Percentiles rank a stretch among this genome's conserved stretches.
Evolutionary conservation across 1,139 yeast genomes (phyloP).

Genomic region (Taphrina sp.): DNA sequence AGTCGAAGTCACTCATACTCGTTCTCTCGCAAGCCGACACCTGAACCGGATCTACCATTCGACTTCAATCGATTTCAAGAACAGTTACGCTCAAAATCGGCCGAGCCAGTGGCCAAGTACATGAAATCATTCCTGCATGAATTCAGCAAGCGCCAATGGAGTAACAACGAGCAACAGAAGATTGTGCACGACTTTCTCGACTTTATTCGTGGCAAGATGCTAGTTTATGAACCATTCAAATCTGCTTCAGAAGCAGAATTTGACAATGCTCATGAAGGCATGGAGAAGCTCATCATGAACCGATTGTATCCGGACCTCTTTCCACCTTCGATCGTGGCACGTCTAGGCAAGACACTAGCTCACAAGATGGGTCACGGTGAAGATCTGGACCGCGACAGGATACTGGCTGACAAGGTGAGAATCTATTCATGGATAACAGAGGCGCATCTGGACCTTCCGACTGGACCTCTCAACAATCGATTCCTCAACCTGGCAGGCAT

Average conservation of each 20-base stretch:
- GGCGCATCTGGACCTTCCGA: conserved; percentile 66
- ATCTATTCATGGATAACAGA: conserved; percentile 75
- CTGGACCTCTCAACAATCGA: conserved; percentile 44
- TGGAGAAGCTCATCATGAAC: conserved; percentile 90
- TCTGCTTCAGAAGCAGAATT: conserved; percentile 60
- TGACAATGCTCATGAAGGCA: conserved; percentile 80
- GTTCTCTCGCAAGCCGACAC: conserved; percentile 34
- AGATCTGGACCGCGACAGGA: conserved; percentile 64
- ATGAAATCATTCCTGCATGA: conserved; percentile 65
- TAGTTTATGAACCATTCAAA: conserved; percentile 64
- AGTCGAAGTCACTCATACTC: conserved; percentile 30
- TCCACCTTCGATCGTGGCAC: conserved; percentile 62
- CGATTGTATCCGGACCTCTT: conserved; percentile 74
- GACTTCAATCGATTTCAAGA: conserved; percentile 79
- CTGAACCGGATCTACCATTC: conserved; percentile 50
- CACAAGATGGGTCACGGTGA: conserved; percentile 49
- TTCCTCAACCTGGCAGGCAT: conserved; percentile 67
- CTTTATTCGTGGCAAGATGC: conserved; percentile 67
- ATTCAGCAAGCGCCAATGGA: conserved; percentile 70
- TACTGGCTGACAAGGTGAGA: conserved; percentile 57
- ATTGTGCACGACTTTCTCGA: conserved; percentile 68
- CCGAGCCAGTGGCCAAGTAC: conserved; percentile 87
- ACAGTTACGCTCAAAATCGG: conserved; percentile 68
- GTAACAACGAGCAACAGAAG: conserved; percentile 72
- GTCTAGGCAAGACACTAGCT: conserved; percentile 45